Evolutionary conservation across 192 early-diverging fungal genomes (phyloP), one percentile per base, ranked within the genome.

Genomic region (Rhizophagus clarus): DNA sequence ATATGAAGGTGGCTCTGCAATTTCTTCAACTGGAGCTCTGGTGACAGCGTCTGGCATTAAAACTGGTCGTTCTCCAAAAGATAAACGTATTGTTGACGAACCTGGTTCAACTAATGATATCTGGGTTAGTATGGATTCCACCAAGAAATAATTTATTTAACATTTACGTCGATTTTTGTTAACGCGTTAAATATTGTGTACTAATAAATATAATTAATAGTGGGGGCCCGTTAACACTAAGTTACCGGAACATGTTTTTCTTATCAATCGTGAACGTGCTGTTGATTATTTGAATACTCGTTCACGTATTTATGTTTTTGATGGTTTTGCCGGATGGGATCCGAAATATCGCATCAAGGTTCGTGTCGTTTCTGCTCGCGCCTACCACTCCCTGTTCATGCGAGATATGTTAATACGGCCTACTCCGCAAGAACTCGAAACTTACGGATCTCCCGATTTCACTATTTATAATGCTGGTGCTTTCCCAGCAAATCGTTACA

Each of bases 341-440:
- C 94, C 96, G 82, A 96, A 96, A 88, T 95, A 98, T 91, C 92
- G 97, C 79, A 95, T 97, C 88, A 99, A 99, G 91, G 94, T 99
- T 67, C 95, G 97, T 76, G 91, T 97, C 26, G 93, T 99, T 80
- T 96, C 95, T 82, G 92, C 96, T 40, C 93, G 96, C 79, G 96
- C 97, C 61, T 98, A 99, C 88, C 96, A 99, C 85, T 90, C 93
- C 32, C 88, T 99, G 81, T 99, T 99, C 87, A 99, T 99, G 97
- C 89, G 90, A 90, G 97, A 99, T 91, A 99, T 99, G 96, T 91
- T 99, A 81, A 97, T 99, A 86, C 94, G 97, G 74, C 96, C 97
- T 42, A 96, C 96, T 22, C 86, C 86, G 10, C 92, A 95, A 80
- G 97, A 99, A 89, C 92, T 97, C 22, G 93, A 89, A 73, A 90